phyloP scores from a whole-genome alignment of 75 land plant genomes.

The Pinus tabuliformis region DNA sequence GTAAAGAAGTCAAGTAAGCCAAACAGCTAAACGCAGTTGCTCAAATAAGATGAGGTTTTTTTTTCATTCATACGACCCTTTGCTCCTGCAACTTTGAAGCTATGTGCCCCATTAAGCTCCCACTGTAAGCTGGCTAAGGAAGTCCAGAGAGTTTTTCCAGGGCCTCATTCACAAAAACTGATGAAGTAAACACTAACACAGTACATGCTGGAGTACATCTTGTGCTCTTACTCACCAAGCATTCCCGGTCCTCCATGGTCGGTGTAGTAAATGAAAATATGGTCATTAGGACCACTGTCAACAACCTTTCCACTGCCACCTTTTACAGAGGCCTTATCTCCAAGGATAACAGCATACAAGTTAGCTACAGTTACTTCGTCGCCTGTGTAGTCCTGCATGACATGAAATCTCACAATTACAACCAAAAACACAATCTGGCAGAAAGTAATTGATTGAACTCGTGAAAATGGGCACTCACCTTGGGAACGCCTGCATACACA shows the following conservation, averaged over 20 bases:
- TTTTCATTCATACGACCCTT: background rate
- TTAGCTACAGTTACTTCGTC: slow-evolving; percentile 69
- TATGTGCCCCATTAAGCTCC: background rate
- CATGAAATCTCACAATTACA: background rate
- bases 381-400: slow-evolving; percentile 78
- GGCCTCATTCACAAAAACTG: background rate
- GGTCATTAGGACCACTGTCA: slow-evolving; percentile 87
- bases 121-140: background rate
- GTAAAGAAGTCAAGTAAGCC: too few species aligned
- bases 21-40: too few species aligned
- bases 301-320: slow-evolving; percentile 93
- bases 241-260: slow-evolving; percentile 95
- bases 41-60: too few species aligned
- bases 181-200: too few species aligned
- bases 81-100: background rate
- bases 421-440: background rate
- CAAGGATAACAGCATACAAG: slow-evolving; percentile 81
- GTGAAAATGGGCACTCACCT: too few species aligned
- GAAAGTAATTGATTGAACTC: background rate
- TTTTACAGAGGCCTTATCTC: slow-evolving; percentile 65
- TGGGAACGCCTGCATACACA: too few species aligned
- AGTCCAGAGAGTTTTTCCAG: background rate
- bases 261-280: slow-evolving; percentile 75
- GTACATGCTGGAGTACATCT: too few species aligned
- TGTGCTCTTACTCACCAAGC: slow-evolving; percentile 51